These are phyloP conservation scores for Panicum hallii DNA, from an alignment of 202 grass and related monocot species.

Conservation along the genomic window DNA sequence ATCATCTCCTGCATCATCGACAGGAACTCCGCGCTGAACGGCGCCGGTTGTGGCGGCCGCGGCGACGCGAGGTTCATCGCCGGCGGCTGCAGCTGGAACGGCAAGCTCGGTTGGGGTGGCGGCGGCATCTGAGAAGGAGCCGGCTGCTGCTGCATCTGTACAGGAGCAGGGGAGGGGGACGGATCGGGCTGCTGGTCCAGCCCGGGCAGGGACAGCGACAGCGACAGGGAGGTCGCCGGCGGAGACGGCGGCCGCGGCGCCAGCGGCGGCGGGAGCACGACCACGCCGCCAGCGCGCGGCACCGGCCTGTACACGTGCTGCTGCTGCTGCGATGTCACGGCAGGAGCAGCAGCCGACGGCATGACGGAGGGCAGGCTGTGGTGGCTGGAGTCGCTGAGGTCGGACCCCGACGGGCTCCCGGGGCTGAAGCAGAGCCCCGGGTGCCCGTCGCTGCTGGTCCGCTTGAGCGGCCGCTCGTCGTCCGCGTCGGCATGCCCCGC, in stretches of 20 bases:
- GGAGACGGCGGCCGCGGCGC: slow-evolving; percentile 21
- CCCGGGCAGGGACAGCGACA: slow-evolving; percentile 78
- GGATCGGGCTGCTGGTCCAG: slow-evolving; percentile 34
- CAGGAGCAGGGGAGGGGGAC: background rate
- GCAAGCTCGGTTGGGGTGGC: background rate
- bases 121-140: slow-evolving; percentile 33
- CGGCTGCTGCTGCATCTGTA: background rate
- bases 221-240: slow-evolving; percentile 67
- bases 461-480: slow-evolving; percentile 57
- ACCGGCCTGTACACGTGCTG: slow-evolving; percentile 62
- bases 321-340: slow-evolving; percentile 21
- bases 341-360: background rate
- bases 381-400: slow-evolving; percentile 77
- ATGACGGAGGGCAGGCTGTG: slow-evolving; percentile 61
- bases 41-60: background rate
- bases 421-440: slow-evolving; percentile 61
- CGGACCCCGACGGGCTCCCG: slow-evolving; percentile 62
- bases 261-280: slow-evolving; percentile 36
- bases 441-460: slow-evolving; percentile 62
- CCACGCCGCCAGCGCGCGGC: slow-evolving; percentile 54
- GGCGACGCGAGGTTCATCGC: background rate
- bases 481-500: background rate
- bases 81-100: slow-evolving; percentile 33
- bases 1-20: slow-evolving; percentile 84
- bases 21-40: slow-evolving; percentile 58